Evolutionary conservation across 2,329 filamentous ascomycete species (phyloP), one percentile per base, ranked within the genome.

Genomic region (Curvularia sp.): DNA sequence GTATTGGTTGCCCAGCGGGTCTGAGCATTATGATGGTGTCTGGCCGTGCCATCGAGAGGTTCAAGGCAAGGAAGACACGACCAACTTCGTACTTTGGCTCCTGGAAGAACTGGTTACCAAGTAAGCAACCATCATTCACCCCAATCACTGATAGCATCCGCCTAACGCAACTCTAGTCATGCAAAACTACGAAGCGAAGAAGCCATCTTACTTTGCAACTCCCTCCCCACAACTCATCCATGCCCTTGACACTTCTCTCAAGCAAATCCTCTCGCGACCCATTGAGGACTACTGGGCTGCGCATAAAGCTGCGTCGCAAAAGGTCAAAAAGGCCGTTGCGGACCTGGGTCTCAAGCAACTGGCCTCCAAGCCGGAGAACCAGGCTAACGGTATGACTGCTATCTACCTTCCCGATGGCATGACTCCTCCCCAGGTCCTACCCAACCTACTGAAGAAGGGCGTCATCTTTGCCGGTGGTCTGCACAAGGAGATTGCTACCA

Each of bases 171-270:
- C 42, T 20, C 15, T 59, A 91, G 90, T 99, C 79, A 98, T 99
- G 94, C 88, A 95, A 82, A 98, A 97, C 82, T 99, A 99, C 80
- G 95, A 99, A 82, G 92, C 92, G 64, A 92, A 93, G 83, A 99
- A 98, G 83, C 88, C 95, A 38, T 96, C 93, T 2, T 99, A 99
- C 84, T 99, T 99, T 75, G 95, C 95, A 38, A 99, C 95, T 1
- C 95, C 95, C 0, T 93, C 93, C 4, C 95, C 95, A 13, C 95
- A 99, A 80, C 87, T 99, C 50, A 85, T 99, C 68, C 94, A 91
- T 79, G 95, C 95, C 48, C 86, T 99, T 35, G 90, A 99, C 84
- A 97, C 93, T 8, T 86, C 93, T 2, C 84, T 99, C 28, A 89
- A 84, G 56, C 92, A 97, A 78, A 95, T 98, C 73, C 85, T 96